A percentile compares a stretch with the other conserved stretches of the same genome.
Evolutionary conservation across 257 asterid species (phyloP).

Genomic region (Solanum gracilifrons): DNA sequence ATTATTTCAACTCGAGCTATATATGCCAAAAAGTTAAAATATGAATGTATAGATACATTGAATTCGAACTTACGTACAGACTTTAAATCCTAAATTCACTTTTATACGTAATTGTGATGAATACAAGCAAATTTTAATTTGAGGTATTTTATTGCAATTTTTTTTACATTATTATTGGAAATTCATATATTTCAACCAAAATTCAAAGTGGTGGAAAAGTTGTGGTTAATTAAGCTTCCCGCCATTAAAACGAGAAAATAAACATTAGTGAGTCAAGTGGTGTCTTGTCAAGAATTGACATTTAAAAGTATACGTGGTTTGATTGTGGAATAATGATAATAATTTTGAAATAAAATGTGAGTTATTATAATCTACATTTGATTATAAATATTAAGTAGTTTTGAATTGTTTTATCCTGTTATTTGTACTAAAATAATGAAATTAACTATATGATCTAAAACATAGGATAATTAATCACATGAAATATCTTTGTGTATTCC

Average conservation of each 20-base stretch:
- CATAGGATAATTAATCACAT: background rate
- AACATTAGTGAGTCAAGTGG: background rate
- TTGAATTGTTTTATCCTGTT: background rate
- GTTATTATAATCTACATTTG: background rate
- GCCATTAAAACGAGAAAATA: background rate
- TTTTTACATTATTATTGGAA: background rate
- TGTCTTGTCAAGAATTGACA: background rate
- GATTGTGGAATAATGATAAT: background rate
- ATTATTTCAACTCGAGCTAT: background rate
- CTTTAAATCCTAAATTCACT: background rate
- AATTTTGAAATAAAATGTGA: background rate
- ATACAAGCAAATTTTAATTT: background rate
- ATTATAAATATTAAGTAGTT: background rate
- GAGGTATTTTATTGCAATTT: background rate
- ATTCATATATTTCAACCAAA: background rate
- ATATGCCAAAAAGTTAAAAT: background rate
- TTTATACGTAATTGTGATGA: background rate
- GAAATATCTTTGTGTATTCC: background rate
- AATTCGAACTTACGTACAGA: background rate
- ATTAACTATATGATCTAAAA: background rate
- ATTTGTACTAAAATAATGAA: no score
- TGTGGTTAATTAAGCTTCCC: background rate
- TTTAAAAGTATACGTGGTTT: background rate
- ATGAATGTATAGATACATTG: background rate
- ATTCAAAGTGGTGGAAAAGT: background rate